Evolutionary conservation across 2,329 filamentous ascomycete species (phyloP), one percentile per base, ranked within the genome.

Genomic region (Periconia macrospinosa): DNA sequence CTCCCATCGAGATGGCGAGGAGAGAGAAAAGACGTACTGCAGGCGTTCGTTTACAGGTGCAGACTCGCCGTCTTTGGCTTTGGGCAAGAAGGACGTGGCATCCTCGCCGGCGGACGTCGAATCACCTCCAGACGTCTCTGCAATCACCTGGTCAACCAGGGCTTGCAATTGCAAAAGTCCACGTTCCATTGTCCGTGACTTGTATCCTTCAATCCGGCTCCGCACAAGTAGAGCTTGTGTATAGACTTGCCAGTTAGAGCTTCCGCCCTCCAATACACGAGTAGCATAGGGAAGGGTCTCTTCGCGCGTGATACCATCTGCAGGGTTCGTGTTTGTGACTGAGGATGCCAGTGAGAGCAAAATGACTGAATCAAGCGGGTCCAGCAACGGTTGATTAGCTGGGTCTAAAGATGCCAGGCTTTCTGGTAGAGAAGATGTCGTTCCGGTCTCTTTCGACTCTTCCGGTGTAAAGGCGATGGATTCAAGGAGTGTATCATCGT

Each of bases 201-300:
- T 85, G 74, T 95, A 92, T 0, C 92, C 83, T 74, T 99, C 94
- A 50, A 97, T 93, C 15, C 94, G 83, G 55, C 91, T 96, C 43
- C 94, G 84, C 1, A 97, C 90, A 0, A 99, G 81, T 9, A 99
- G 79, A 0, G 92, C 94, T 69, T 97, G 92, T 0, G 94, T 97
- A 70, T 97, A 97, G 33, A 97, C 88, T 72, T 97, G 94, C 94
- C 94, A 99, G 73, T 97, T 99, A 1, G 91, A 93, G 44, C 89
- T 89, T 62, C 93, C 92, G 56, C 94, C 92, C 9, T 89, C 84
- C 1, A 99, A 81, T 0, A 97, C 94, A 41, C 94, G 86, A 1
- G 87, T 88, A 0, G 94, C 94, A 69, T 93, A 99, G 0, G 94
- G 94, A 1, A 96, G 76, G 5, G 96, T 93, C 70, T 97, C 91